Conservation (phyloP, 2,329 filamentous ascomycete genomes). For the Fusarium metavorans region DNA sequence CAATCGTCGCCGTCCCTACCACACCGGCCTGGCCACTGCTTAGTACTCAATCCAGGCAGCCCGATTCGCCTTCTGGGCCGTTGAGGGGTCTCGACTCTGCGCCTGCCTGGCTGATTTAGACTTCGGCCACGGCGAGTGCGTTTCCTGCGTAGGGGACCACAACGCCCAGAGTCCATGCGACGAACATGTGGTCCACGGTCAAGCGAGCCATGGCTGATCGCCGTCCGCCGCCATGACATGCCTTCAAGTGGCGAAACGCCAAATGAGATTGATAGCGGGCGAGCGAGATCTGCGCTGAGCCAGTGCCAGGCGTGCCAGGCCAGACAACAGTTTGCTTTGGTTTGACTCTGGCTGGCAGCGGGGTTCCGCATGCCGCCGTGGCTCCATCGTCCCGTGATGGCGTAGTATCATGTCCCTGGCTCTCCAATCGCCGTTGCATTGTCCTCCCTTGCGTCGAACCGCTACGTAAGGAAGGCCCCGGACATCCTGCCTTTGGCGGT, state of each 20-base stretch:
- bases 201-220: conserved; percentile 12
- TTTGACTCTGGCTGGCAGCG: neutral
- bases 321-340: neutral
- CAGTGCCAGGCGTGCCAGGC: neutral
- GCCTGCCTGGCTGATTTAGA: conserved; percentile 22
- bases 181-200: conserved; percentile 32
- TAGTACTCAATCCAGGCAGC: neutral
- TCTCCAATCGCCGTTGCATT: conserved; percentile 21
- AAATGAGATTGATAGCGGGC: conserved; percentile 12
- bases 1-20: conserved; percentile 10
- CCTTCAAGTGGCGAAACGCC: conserved; percentile 21
- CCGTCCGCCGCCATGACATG: conserved; percentile 5
- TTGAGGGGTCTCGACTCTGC: conserved; percentile 34
- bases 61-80: conserved; percentile 17
- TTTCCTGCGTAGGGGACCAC: conserved; percentile 21
- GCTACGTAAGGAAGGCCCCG: conserved; percentile 29
- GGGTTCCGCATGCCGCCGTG: conserved; percentile 10
- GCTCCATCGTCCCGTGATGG: conserved; percentile 25
- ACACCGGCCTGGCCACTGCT: neutral
- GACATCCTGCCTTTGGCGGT: conserved; percentile 37
- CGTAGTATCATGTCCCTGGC: neutral
- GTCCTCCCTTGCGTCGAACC: conserved; percentile 38
- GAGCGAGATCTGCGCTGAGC: conserved; percentile 11
- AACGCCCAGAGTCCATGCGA: conserved; percentile 30
- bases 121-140: conserved; percentile 39